Percentiles rank a stretch among this genome's conserved stretches.
Conservation (phyloP, 345 rosid genomes). For the Lepidium africanum region DNA sequence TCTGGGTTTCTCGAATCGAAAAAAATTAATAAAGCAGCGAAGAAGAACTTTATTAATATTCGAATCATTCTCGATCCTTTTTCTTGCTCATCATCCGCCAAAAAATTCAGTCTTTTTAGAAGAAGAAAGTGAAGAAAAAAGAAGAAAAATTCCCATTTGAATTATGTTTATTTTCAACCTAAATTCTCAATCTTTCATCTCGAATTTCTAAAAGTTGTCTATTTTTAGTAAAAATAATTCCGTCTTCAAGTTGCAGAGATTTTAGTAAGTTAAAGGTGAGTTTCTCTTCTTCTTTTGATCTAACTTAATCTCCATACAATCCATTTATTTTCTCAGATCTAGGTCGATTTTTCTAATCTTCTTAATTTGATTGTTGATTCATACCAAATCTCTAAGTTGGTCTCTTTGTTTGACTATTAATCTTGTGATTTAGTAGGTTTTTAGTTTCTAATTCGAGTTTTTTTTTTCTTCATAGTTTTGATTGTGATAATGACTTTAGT, state of each 20-base stretch:
- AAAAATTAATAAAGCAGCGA: not conserved
- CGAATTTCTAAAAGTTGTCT: conserved; percentile 6
- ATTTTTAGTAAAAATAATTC: conserved; percentile 24
- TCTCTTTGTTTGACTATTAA: not conserved
- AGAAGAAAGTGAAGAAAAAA: not conserved
- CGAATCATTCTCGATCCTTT: conserved; percentile 32
- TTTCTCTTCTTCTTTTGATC: conserved; percentile 14
- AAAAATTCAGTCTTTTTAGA: conserved; percentile 20
- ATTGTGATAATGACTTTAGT: conserved; percentile 12
- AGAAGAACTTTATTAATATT: conserved; percentile 21
- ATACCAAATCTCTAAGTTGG: conserved; percentile 4
- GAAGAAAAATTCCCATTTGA: not conserved
- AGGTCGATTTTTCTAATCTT: not conserved
- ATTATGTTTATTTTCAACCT: conserved; percentile 10
- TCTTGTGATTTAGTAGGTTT: not conserved
- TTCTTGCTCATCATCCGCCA: conserved; percentile 15
- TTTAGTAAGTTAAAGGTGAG: conserved; percentile 23
- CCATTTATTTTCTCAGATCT: conserved; percentile 22
- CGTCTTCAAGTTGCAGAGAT: conserved; percentile 23
- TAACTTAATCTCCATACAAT: not conserved
- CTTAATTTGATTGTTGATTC: not conserved
- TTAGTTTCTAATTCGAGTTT: not conserved
- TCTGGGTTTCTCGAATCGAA: conserved; percentile 24
- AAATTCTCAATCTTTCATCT: conserved; percentile 25
- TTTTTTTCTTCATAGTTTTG: not conserved